Percentiles rank a stretch among this genome's conserved stretches.
These are phyloP conservation scores for Globisporangium barbulae DNA, from an alignment of 352 stramenopile species.

Conservation along the genomic window DNA sequence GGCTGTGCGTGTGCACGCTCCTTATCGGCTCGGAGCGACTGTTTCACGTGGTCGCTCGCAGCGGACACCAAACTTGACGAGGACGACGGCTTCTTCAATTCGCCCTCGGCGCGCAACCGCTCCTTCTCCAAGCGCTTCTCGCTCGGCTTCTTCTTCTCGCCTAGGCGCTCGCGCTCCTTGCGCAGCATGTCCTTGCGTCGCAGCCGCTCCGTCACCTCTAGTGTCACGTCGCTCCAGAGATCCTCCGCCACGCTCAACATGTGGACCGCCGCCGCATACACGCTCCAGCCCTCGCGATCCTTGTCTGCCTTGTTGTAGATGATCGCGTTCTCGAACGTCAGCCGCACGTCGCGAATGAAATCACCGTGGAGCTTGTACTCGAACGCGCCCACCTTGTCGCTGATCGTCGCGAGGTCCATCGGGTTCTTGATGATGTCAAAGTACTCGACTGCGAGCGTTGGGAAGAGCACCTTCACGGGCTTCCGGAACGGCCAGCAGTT, in stretches of 20 bases:
- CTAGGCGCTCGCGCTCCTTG: conserved; percentile 66
- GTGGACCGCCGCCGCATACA: conserved; percentile 71
- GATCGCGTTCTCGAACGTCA: conserved; percentile 86
- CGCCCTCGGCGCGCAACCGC: conserved; percentile 22
- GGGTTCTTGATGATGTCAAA: conserved; percentile 80
- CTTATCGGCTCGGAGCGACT: conserved; percentile 6
- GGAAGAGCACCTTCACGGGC: conserved; percentile 69
- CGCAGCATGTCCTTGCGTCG: conserved; percentile 65
- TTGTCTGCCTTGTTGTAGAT: conserved; percentile 81
- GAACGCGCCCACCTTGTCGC: conserved; percentile 57
- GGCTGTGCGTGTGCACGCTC: conserved; percentile 3
- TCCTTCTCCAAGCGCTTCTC: conserved; percentile 25
- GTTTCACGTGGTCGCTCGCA: not conserved
- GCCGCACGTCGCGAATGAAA: conserved; percentile 73
- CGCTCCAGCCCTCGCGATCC: conserved; percentile 73
- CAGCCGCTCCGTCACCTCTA: conserved; percentile 73
- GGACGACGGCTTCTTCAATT: conserved; percentile 28
- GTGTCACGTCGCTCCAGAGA: conserved; percentile 72
- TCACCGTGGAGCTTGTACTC: conserved; percentile 82
- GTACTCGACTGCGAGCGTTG: conserved; percentile 65
- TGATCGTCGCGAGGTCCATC: conserved; percentile 78
- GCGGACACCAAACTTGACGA: not conserved
- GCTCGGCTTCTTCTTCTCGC: conserved; percentile 48
- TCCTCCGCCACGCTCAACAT: conserved; percentile 76
- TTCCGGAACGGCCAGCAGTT: conserved; percentile 87